Percentiles rank a stretch among this genome's conserved stretches.
Conservation (phyloP, 1,284 basidiomycete genomes). For the Tylopilus sp. region DNA sequence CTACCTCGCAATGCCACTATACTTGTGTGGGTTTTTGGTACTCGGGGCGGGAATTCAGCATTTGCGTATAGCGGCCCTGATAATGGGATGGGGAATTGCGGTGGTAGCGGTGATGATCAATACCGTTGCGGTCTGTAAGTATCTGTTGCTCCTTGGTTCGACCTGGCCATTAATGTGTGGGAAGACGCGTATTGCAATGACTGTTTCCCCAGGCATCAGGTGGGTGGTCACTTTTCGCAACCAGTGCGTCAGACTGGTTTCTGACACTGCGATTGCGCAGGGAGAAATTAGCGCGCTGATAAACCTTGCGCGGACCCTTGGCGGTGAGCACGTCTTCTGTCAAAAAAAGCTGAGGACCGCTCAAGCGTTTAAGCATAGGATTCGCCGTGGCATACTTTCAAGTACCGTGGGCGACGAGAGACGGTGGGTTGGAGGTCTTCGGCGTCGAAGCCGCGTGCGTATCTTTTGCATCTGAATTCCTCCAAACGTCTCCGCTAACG, state of each 20-base stretch:
- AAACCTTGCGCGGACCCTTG: constrained; percentile 47
- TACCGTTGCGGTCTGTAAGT: constrained; percentile 58
- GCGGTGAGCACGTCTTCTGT: constrained; percentile 28
- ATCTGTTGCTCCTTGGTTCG: background rate
- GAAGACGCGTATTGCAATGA: constrained; percentile 51
- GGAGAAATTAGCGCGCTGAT: constrained; percentile 53
- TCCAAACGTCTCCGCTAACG: background rate
- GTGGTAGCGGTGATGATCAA: constrained; percentile 59
- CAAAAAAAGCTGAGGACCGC: background rate
- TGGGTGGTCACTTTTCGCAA: constrained; percentile 5
- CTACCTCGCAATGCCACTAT: constrained; percentile 59
- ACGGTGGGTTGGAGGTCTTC: constrained; percentile 46
- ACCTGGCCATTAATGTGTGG: background rate
- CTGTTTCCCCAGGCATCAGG: constrained; percentile 39
- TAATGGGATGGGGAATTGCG: constrained; percentile 67
- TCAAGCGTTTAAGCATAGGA: constrained; percentile 16
- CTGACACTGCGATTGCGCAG: constrained; percentile 15
- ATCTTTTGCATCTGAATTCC: background rate
- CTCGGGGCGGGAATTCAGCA: constrained; percentile 58
- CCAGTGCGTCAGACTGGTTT: background rate
- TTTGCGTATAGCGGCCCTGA: constrained; percentile 48
- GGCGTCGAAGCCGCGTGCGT: constrained; percentile 47
- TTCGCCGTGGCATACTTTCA: constrained; percentile 56
- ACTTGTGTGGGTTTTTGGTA: constrained; percentile 58
- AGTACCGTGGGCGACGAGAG: constrained; percentile 47